Percentiles rank a stretch among this genome's conserved stretches.
Conservation (phyloP, 1,139 yeast species). For the Petasospora rhodanensis region DNA sequence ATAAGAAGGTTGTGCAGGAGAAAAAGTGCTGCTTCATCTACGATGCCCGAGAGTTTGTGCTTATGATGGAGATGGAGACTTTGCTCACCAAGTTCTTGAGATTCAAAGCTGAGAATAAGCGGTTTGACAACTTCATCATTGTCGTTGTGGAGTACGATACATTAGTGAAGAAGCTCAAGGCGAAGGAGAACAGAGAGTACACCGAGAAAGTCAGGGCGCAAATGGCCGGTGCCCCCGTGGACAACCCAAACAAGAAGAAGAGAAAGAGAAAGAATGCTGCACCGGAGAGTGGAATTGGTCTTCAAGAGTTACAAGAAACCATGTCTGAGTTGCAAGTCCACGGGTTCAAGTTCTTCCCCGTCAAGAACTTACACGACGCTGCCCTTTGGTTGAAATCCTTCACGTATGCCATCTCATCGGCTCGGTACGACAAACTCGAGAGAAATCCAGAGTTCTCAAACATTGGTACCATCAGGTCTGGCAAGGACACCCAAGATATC, state of each 20-base stretch:
- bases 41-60: conserved; percentile 42
- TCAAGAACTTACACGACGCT: conserved; percentile 44
- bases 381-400: conserved; percentile 51
- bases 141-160: conserved; percentile 46
- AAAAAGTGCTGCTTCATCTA: conserved; percentile 39
- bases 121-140: conserved; percentile 29
- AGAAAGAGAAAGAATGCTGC: conserved; percentile 10
- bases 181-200: conserved; percentile 43
- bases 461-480: conserved; percentile 51
- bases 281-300: conserved; percentile 15
- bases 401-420: conserved; percentile 49
- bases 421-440: conserved; percentile 51
- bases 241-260: conserved; percentile 9
- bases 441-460: conserved; percentile 51
- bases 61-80: conserved; percentile 30
- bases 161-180: conserved; percentile 39
- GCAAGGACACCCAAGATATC: conserved; percentile 42
- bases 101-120: conserved; percentile 25
- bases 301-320: conserved; percentile 26
- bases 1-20: conserved; percentile 38
- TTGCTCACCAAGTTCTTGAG: conserved; percentile 21
- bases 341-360: conserved; percentile 44
- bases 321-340: conserved; percentile 39
- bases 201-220: conserved; percentile 35
- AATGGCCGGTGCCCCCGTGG: conserved; percentile 14